These are phyloP conservation scores for Chaetothyriales sp. DNA, from an alignment of 2,329 filamentous ascomycete genomes.

Conservation along the genomic window DNA sequence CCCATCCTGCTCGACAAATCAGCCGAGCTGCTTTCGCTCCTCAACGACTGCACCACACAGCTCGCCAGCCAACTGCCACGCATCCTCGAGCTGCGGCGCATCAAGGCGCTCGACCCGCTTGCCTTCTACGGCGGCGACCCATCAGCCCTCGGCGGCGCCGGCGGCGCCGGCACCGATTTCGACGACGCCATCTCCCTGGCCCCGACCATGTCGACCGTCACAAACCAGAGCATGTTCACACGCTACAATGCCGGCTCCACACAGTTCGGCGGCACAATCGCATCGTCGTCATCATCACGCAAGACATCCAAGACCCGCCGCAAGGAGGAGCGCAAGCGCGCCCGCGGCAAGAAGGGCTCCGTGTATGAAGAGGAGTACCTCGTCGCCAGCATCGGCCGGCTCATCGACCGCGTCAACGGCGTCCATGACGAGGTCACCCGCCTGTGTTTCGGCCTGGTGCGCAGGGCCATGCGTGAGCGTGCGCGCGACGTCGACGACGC, in stretches of 20 bases:
- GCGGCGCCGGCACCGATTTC: constrained; percentile 34
- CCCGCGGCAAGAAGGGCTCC: constrained; percentile 84
- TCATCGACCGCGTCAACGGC: constrained; percentile 68
- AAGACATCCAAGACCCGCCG: constrained; percentile 77
- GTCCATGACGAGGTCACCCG: constrained; percentile 56
- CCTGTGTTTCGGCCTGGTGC: constrained; percentile 60
- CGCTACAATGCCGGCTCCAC: constrained; percentile 51
- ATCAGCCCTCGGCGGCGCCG: constrained; percentile 48
- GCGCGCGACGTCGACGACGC: constrained; percentile 62
- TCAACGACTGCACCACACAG: constrained; percentile 84
- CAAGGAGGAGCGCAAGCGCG: constrained; percentile 87
- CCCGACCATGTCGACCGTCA: constrained; percentile 63
- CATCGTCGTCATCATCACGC: constrained; percentile 43
- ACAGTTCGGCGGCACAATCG: constrained; percentile 37
- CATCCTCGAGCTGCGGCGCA: constrained; percentile 63
- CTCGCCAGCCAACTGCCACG: constrained; percentile 72
- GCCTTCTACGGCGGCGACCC: constrained; percentile 75
- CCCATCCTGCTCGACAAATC: constrained; percentile 65
- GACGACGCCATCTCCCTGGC: constrained; percentile 80
- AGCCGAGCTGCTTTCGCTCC: constrained; percentile 69
- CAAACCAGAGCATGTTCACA: constrained; percentile 75
- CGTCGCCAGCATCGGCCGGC: constrained; percentile 66
- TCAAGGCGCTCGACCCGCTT: constrained; percentile 70
- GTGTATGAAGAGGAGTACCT: constrained; percentile 98
- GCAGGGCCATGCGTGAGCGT: constrained; percentile 74